Conservation (phyloP, 257 asterid genomes). For the Gentiana straminea region DNA sequence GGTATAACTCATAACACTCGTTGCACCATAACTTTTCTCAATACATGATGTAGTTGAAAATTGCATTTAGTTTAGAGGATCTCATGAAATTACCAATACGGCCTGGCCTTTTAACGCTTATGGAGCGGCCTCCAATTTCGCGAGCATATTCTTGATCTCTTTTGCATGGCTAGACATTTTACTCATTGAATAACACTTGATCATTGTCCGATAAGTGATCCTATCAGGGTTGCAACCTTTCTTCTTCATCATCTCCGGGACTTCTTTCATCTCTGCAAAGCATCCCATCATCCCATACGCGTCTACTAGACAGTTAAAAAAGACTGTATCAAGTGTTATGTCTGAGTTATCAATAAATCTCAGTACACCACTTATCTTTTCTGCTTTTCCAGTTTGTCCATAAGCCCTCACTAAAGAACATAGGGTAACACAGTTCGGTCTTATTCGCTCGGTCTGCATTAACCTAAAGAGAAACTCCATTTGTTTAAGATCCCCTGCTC, state of each 20-base stretch:
- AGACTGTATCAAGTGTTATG: conserved; percentile 60
- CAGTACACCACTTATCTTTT: conserved; percentile 51
- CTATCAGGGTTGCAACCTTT: conserved; percentile 65
- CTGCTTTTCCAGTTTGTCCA: conserved; percentile 52
- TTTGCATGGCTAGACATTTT: conserved; percentile 59
- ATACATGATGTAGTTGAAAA: too few relatives aligned
- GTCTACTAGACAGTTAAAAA: conserved; percentile 76
- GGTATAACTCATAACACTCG: too few relatives aligned
- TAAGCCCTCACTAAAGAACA: conserved; percentile 82
- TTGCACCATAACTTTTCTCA: too few relatives aligned
- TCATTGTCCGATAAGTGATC: conserved; percentile 72
- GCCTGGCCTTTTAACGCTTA: too few relatives aligned
- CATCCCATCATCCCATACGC: conserved; percentile 92
- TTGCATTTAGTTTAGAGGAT: too few relatives aligned
- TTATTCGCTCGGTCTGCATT: conserved; percentile 82
- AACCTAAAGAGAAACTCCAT: conserved; percentile 79
- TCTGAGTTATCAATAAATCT: conserved; percentile 61
- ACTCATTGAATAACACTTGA: conserved; percentile 47
- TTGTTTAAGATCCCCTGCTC: conserved; percentile 70
- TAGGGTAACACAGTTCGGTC: conserved; percentile 69
- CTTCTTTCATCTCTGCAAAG: conserved; percentile 70
- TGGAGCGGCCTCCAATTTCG: conserved; percentile 18
- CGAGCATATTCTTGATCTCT: conserved; percentile 46
- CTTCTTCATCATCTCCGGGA: conserved; percentile 65
- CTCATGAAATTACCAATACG: too few relatives aligned